Conservation (phyloP, 2,329 filamentous ascomycete genomes). For the Colletotrichum agaves region DNA sequence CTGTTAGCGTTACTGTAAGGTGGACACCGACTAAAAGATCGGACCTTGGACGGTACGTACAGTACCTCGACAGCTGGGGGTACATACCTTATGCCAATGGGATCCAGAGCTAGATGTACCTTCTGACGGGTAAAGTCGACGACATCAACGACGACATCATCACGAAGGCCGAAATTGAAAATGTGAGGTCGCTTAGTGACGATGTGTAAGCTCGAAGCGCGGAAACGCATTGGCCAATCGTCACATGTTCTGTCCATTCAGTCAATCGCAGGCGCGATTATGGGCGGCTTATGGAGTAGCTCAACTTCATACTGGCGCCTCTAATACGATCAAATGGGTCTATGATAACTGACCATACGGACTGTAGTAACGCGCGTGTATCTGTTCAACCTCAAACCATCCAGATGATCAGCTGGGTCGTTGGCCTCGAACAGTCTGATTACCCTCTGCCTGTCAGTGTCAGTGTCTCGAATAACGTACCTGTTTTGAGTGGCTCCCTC, state of each 20-base stretch:
- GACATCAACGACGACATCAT: not conserved
- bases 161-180: not conserved
- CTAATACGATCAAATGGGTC: too few species aligned
- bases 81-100: conserved; percentile 19
- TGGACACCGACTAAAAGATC: conserved; percentile 32
- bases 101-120: conserved; percentile 8
- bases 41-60: conserved; percentile 33
- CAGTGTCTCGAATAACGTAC: not conserved
- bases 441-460: not conserved
- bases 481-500: not conserved
- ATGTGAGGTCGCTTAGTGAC: not conserved
- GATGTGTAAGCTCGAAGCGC: too few species aligned
- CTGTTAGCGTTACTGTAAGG: conserved; percentile 30
- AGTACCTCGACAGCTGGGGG: conserved; percentile 4
- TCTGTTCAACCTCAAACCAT: too few species aligned
- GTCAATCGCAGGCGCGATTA: too few species aligned
- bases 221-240: too few species aligned
- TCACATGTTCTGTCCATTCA: too few species aligned
- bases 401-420: too few species aligned
- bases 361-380: too few species aligned
- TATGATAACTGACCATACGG: too few species aligned
- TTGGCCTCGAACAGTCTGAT: too few species aligned
- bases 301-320: too few species aligned
- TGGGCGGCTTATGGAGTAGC: too few species aligned
- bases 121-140: not conserved